These are phyloP conservation scores for Flaveria sonorensis DNA, from an alignment of 129 eudicot species.

Conservation along the genomic window DNA sequence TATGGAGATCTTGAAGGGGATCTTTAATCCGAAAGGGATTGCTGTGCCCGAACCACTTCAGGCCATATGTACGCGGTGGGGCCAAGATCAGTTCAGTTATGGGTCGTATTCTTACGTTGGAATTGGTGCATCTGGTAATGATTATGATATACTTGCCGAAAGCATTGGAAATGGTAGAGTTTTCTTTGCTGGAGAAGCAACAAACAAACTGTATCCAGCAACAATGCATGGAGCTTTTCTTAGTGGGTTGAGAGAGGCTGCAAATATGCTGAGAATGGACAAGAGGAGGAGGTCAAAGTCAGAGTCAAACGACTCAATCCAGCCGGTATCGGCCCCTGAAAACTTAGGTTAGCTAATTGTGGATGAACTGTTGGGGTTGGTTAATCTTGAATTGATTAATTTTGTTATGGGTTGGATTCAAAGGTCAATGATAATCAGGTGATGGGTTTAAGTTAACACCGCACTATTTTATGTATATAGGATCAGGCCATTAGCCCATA, in stretches of 20 bases:
- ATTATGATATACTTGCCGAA: constrained; percentile 91
- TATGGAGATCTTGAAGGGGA: constrained; percentile 78
- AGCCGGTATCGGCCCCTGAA: constrained; percentile 32
- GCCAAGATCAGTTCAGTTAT: constrained; percentile 79
- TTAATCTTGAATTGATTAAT: constrained; percentile 41
- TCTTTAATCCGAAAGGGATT: constrained; percentile 89
- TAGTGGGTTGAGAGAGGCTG: constrained; percentile 99
- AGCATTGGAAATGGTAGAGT: constrained; percentile 76
- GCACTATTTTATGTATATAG: not conserved
- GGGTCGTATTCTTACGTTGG: constrained; percentile 97
- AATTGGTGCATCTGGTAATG: constrained; percentile 92
- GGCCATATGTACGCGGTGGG: constrained; percentile 97
- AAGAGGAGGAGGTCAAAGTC: constrained; percentile 44
- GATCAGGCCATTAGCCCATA: not conserved
- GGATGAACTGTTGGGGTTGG: constrained; percentile 33
- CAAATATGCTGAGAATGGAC: constrained; percentile 72
- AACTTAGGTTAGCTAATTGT: constrained; percentile 31
- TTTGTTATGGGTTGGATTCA: constrained; percentile 31
- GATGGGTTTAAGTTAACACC: not conserved
- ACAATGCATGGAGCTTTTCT: constrained; percentile 99
- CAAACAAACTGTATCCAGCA: constrained; percentile 93
- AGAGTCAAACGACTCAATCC: not conserved
- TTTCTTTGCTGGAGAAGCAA: constrained; percentile 98
- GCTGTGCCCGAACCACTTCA: constrained; percentile 93
- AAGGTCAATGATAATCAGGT: constrained; percentile 28